These are phyloP conservation scores for Suillus lakei DNA, from an alignment of 768 basidiomycete species.

Conservation along the genomic window DNA sequence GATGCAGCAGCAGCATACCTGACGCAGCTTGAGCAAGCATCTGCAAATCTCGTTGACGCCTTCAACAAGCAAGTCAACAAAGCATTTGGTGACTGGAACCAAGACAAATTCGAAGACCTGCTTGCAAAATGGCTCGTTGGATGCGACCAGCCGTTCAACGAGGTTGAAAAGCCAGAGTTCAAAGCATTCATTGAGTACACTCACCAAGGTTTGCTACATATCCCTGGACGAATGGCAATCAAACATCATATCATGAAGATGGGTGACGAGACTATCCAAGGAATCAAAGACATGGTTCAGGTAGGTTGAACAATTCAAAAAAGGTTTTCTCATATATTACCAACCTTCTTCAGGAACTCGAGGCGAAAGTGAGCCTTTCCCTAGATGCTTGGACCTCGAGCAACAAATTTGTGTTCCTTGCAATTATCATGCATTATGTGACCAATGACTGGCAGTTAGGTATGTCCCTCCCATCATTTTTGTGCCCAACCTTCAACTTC, in stretches of 20 bases:
- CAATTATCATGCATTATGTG: background rate
- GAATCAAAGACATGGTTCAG: background rate
- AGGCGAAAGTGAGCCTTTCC: background rate
- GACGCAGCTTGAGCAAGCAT: background rate
- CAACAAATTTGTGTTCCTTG: background rate
- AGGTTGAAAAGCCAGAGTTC: background rate
- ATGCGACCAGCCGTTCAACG: background rate
- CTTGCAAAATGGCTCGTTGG: background rate
- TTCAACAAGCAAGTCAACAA: background rate
- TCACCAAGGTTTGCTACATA: background rate
- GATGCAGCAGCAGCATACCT: background rate
- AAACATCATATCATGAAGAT: background rate
- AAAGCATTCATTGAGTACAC: background rate
- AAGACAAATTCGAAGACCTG: background rate
- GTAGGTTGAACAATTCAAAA: background rate
- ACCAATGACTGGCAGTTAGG: no score
- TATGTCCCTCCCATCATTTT: background rate
- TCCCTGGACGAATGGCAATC: background rate
- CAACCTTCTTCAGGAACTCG: background rate
- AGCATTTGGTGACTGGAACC: background rate
- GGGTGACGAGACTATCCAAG: background rate
- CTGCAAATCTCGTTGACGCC: background rate
- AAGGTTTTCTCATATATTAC: background rate
- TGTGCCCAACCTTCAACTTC: background rate
- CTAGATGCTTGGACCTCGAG: background rate